Percentiles rank a stretch among this genome's conserved stretches.
phyloP scores from a whole-genome alignment of 2,329 filamentous ascomycete species.

The Apiospora hydei region DNA sequence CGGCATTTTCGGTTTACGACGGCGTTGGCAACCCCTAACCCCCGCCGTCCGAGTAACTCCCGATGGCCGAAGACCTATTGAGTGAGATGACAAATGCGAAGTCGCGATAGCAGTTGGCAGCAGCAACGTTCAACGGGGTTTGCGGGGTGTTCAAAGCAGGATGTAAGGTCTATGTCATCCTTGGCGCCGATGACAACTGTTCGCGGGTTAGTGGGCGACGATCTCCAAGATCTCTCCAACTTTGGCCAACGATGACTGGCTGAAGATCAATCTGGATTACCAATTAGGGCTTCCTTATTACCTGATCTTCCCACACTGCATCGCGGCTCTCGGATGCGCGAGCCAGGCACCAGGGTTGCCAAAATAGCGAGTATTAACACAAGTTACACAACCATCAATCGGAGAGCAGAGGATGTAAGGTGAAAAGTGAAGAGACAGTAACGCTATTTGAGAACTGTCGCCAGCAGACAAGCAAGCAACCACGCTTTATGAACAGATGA shows the following conservation, averaged over 20 bases:
- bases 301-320: background rate
- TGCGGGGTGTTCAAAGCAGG: conserved; percentile 1
- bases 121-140: background rate
- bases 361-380: background rate
- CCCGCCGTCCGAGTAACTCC: background rate
- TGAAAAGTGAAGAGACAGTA: background rate
- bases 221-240: conserved; percentile 19
- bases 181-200: conserved; percentile 11
- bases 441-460: background rate
- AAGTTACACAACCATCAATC: background rate
- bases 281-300: background rate
- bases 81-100: conserved; percentile 13
- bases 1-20: background rate
- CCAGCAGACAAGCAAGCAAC: background rate
- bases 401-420: background rate
- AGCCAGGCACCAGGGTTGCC: background rate
- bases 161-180: conserved; percentile 15
- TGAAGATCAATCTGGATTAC: conserved; percentile 3
- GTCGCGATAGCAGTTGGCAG: background rate
- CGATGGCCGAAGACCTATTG: background rate
- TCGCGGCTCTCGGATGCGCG: conserved; percentile 12
- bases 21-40: background rate
- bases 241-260: conserved; percentile 10
- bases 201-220: conserved; percentile 9
- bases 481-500: background rate